Conservation (phyloP, 2,329 filamentous ascomycete species). For the Ambrosiella beaveri region DNA sequence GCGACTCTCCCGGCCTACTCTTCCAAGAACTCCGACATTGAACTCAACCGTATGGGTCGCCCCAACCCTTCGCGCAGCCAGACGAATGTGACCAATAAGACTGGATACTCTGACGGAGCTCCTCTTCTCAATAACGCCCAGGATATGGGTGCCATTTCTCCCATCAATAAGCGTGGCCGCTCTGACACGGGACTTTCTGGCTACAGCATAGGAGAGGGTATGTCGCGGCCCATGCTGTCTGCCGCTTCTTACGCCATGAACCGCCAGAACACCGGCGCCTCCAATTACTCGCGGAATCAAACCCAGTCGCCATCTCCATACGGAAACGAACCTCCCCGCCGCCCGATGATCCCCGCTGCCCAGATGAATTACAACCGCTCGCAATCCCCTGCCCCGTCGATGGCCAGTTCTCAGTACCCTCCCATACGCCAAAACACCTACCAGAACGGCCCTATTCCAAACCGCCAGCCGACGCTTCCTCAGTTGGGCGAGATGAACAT, state of each 20-base stretch:
- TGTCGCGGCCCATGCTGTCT: slow-evolving; percentile 2
- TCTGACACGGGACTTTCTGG: slow-evolving; percentile 1
- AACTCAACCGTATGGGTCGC: slow-evolving; percentile 34
- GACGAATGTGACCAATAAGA: slow-evolving; percentile 30
- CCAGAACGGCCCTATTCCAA: slow-evolving; percentile 1
- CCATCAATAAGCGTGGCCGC: not conserved
- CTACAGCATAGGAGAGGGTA: slow-evolving; percentile 1
- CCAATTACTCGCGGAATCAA: not conserved
- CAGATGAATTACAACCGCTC: slow-evolving; percentile 35
- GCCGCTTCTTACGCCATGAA: not conserved
- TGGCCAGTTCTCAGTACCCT: slow-evolving; percentile 17
- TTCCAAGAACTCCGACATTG: slow-evolving; percentile 35
- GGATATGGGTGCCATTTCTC: slow-evolving; percentile 18
- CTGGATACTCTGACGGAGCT: slow-evolving; percentile 43
- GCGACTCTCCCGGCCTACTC: slow-evolving; percentile 48
- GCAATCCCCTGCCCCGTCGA: slow-evolving; percentile 22
- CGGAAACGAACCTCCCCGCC: slow-evolving; percentile 3
- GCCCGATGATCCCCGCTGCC: slow-evolving; percentile 1
- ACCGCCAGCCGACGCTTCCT: slow-evolving; percentile 3
- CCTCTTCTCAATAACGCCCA: slow-evolving; percentile 43
- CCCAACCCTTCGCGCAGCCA: slow-evolving; percentile 29
- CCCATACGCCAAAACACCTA: slow-evolving; percentile 9
- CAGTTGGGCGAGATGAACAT: slow-evolving; percentile 8
- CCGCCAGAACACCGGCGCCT: slow-evolving; percentile 4
- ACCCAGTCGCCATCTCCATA: slow-evolving; percentile 7